Conservation (phyloP, 2,329 filamentous ascomycete genomes). For the Hymenoscyphus scutula region DNA sequence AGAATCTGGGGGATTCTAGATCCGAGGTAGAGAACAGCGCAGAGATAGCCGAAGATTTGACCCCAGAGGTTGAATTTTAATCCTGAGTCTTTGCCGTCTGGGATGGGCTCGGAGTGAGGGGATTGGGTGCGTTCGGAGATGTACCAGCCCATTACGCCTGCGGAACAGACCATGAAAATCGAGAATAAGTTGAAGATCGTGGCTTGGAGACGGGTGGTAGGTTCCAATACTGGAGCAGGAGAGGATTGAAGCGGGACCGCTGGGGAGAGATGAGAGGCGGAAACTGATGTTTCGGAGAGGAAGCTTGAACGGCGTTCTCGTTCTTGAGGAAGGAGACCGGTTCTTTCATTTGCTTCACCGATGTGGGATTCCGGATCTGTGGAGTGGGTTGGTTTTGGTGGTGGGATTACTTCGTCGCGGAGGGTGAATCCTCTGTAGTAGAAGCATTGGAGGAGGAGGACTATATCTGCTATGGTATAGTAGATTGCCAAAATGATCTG, state of each 20-base stretch:
- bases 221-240: conserved; percentile 43
- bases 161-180: conserved; percentile 76
- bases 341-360: conserved; percentile 50
- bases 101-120: conserved; percentile 19
- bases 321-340: conserved; percentile 45
- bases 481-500: conserved; percentile 87
- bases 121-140: conserved; percentile 50
- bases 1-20: conserved; percentile 87
- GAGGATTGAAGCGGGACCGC: conserved; percentile 66
- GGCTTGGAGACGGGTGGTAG: conserved; percentile 53
- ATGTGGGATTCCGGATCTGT: conserved; percentile 25
- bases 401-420: conserved; percentile 50
- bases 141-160: conserved; percentile 84
- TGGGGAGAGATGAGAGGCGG: conserved; percentile 71
- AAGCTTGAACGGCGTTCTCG: conserved; percentile 50
- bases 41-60: conserved; percentile 92
- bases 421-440: conserved; percentile 87
- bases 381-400: conserved; percentile 41
- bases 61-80: conserved; percentile 73
- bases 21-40: conserved; percentile 83
- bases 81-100: conserved; percentile 41
- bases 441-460: conserved; percentile 85
- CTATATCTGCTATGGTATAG: conserved; percentile 88
- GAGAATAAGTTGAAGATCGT: conserved; percentile 72
- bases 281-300: conserved; percentile 56